phyloP scores from a whole-genome alignment of 805 yeast species.

The Candida sonorensis region DNA sequence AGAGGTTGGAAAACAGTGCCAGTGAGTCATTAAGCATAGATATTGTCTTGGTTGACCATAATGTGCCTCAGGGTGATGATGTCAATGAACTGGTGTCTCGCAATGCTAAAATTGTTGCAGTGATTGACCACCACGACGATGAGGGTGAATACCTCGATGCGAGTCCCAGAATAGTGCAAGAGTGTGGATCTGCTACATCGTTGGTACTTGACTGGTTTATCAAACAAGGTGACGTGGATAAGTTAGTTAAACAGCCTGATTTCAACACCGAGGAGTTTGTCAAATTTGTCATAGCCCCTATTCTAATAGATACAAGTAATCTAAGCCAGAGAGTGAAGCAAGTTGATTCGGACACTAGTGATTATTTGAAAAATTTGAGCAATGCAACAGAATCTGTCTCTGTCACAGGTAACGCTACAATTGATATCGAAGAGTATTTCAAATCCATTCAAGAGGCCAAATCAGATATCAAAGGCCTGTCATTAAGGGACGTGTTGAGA shows the following conservation, averaged over 20 bases:
- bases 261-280: too few relatives aligned
- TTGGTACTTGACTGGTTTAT: constrained; percentile 52
- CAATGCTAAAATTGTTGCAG: constrained; percentile 32
- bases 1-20: too few relatives aligned
- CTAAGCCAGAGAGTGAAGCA: constrained; percentile 56
- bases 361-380: too few relatives aligned
- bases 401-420: too few relatives aligned
- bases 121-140: constrained; percentile 89
- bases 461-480: constrained; percentile 54
- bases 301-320: constrained; percentile 70
- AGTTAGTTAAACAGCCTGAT: too few relatives aligned
- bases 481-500: constrained; percentile 53
- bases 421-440: constrained; percentile 17
- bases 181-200: constrained; percentile 75
- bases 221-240: too few relatives aligned
- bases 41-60: constrained; percentile 78
- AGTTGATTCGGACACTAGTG: constrained; percentile 44
- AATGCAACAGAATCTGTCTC: too few relatives aligned
- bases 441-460: constrained; percentile 41
- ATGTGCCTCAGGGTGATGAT: constrained; percentile 49
- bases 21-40: too few relatives aligned
- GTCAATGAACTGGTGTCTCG: constrained; percentile 25
- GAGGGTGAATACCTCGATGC: constrained; percentile 43
- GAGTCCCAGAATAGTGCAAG: constrained; percentile 52
- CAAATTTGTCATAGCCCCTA: constrained; percentile 51